phyloP scores from a whole-genome alignment of 306 rosid species.

The Lupinus albus region DNA sequence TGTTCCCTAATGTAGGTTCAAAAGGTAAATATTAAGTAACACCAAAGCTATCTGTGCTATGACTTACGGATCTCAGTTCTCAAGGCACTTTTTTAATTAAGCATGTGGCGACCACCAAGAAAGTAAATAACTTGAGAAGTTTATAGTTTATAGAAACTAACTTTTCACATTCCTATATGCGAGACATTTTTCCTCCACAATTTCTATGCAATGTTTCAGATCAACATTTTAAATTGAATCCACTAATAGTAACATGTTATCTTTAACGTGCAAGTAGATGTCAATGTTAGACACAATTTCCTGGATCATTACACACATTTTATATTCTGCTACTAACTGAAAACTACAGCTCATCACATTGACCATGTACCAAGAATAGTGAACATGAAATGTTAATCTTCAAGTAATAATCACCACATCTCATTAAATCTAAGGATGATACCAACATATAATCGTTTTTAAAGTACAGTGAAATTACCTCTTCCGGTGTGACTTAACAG shows the following conservation, averaged over 20 bases:
- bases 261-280: conserved; percentile 26
- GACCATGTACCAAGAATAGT: conserved; percentile 1
- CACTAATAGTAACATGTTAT: conserved; percentile 6
- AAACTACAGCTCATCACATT: conserved; percentile 14
- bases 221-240: conserved; percentile 15
- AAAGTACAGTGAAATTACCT: conserved; percentile 5
- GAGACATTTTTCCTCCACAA: conserved; percentile 3
- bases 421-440: conserved; percentile 18
- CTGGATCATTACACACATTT: conserved; percentile 7
- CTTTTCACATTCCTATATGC: conserved; percentile 26
- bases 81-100: conserved; percentile 2
- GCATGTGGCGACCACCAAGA: conserved; percentile 16
- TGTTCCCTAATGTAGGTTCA: conserved; percentile 58
- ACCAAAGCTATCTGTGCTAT: conserved; percentile 22
- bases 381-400: conserved; percentile 13
- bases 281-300: conserved; percentile 27
- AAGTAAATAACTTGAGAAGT: conserved; percentile 27
- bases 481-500: conserved; percentile 16
- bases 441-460: not conserved
- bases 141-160: conserved; percentile 10
- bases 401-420: conserved; percentile 20
- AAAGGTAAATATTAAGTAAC: conserved; percentile 16
- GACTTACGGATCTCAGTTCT: conserved; percentile 10
- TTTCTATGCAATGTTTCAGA: conserved; percentile 16
- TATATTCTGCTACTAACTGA: conserved; percentile 21